phyloP scores from a whole-genome alignment of 768 basidiomycete species.

The Serendipita sp. region DNA sequence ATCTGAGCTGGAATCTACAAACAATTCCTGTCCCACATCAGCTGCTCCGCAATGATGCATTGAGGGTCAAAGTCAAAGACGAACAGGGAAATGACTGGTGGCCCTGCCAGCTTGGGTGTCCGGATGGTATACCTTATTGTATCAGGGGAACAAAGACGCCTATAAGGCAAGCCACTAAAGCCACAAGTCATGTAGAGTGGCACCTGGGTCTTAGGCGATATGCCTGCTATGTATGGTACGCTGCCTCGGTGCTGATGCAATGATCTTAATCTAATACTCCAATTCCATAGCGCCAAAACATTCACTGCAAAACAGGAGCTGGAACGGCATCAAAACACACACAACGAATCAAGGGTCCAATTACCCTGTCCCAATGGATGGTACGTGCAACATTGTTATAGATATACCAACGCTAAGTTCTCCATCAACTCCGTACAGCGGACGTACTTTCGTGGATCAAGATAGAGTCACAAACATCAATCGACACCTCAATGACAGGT shows the following conservation, averaged over 20 bases:
- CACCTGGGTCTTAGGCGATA: background rate
- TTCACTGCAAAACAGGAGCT: background rate
- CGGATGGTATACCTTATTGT: background rate
- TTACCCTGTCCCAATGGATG: background rate
- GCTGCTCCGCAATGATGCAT: background rate
- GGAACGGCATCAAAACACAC: background rate
- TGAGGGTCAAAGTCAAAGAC: background rate
- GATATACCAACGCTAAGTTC: background rate
- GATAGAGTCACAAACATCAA: background rate
- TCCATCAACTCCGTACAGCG: background rate
- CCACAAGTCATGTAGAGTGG: background rate
- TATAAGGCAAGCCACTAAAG: background rate
- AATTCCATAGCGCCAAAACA: background rate
- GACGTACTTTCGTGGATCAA: background rate
- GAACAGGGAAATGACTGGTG: background rate
- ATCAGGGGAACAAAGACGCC: background rate
- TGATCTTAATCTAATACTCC: background rate
- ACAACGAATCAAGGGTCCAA: background rate
- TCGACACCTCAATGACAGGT: background rate
- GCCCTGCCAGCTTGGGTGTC: slow-evolving; percentile 1
- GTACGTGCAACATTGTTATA: background rate
- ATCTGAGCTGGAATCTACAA: background rate
- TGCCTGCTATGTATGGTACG: background rate
- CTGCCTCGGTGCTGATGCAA: background rate
- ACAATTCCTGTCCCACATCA: background rate